Base-by-base conservation (phyloP, 192 early-diverging fungal genomes). In the Funneliformis mosseae region DNA sequence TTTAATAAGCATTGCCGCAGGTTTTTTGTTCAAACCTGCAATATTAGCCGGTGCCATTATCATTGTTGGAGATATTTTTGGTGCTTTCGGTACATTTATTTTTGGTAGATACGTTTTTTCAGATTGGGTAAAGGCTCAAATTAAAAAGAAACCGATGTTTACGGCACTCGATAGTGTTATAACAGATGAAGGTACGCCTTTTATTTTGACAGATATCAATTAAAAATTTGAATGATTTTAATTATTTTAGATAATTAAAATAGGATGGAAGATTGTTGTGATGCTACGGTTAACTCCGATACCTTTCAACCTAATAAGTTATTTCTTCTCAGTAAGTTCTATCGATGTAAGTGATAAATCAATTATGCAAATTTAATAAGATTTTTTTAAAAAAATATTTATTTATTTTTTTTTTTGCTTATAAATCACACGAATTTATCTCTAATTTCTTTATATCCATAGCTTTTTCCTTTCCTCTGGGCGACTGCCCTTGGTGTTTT, bases 261-360 rank as follows among this genome's bases (percentile, higher is more conserved):
- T 84, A 87, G 85, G 85, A n/a, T 87, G 85, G 85, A 87, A 84
- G 70, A 87, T 87, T 46, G 85, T 87, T n/a, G 83, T 87, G 48
- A 87, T 87, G 85, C 48, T 87, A 25, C 81, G 85, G 4, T 61
- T 87, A 76, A 84, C 85, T 0, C 85, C 85, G 0, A 62, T 87
- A 33, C 85, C 85, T 11, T 87, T 87, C 78, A 87, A 80, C 64
- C 43, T 87, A 45, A 84, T 87, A 46, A 87, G 83, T 42, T 87
- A 84, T 77, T 84, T 87, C 81, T 87, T 87, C 73, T 87, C 82
- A 8, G 81, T 87, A 45, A 87, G 83, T 27, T 84, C 83, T 33
- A 84, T 87, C 33, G 68, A 79, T 12, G 78, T 79, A 67, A 71
- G 78, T 79, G n/a, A n/a, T n/a, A n/a, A 60, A 33, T 61, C n/a